Base-by-base conservation (phyloP, 2,329 filamentous ascomycete species). In the Tolypocladium endophyticum region DNA sequence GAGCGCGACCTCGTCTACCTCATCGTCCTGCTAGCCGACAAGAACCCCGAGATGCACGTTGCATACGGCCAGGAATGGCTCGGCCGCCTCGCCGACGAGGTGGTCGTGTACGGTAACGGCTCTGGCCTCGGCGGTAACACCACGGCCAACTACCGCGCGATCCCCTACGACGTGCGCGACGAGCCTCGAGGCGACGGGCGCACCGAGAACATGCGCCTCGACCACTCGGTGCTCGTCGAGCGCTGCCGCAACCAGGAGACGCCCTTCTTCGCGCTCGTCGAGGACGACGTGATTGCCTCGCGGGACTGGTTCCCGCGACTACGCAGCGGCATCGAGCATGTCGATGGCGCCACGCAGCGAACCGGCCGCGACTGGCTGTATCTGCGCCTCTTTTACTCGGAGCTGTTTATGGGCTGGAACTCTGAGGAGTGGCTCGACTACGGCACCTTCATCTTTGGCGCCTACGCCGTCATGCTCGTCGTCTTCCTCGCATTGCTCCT, bases 341-440 rank as follows among this genome's bases (percentile, higher is more conserved):
- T 74, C 35, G 71, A 74, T 60, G 60, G 64, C 9, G 56, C 57
- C 16, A 55, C 65, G 11, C 61, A 61, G 9, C 55, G 59, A 11
- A 57, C 59, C 6, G 60, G 55, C 33, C 65, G 53, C 20, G 68
- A 71, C 58, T 74, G 72, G 72, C 59, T 74, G 39, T 75, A 75
- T 59, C 62, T 75, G 2, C 70, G 73, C 0, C 63, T 75, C 35
- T 75, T 75, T 63, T 74, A 75, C 62, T 73, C 72, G 5, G 73
- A 75, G 59, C 63, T 71, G 1, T 66, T 72, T 16, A 71, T 74
- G 66, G 72, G 72, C 6, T 75, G 73, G 73, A 74, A 75, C 58
- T 65, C 64, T 18, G 72, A 74, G 60, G 71, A 74, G 61, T 68
- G 68, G 63, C 64, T 66, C 2, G 63, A 59, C 39, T 74, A 75